These are phyloP conservation scores for Solanum boliviense DNA, from an alignment of 257 asterid species.

Conservation along the genomic window DNA sequence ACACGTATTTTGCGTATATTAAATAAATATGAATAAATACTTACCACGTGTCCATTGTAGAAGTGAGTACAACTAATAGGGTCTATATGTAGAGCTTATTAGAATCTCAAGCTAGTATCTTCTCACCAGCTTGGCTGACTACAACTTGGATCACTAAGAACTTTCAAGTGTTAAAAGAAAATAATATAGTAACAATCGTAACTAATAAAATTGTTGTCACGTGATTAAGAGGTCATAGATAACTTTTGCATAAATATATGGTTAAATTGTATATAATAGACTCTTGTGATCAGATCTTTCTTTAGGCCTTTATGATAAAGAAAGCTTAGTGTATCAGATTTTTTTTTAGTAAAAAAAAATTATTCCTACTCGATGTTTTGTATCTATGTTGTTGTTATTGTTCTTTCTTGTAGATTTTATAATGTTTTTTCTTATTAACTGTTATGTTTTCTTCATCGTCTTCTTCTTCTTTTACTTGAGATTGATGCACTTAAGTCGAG, in stretches of 20 bases:
- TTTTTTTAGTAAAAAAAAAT: background rate
- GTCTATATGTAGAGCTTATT: background rate
- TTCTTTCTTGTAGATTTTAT: too few relatives aligned
- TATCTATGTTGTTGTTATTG: background rate
- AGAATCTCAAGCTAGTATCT: background rate
- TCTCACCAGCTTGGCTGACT: background rate
- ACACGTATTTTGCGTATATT: background rate
- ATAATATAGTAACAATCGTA: background rate
- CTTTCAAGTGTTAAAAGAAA: background rate
- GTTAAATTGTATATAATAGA: background rate
- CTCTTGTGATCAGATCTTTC: background rate
- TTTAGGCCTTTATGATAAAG: background rate
- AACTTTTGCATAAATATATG: background rate
- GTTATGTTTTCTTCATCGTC: background rate
- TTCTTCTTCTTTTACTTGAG: background rate
- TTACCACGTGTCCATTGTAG: background rate
- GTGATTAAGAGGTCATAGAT: background rate
- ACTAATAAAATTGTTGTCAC: background rate
- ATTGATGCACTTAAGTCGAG: background rate
- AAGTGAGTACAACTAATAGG: background rate
- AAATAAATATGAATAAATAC: background rate
- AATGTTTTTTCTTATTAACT: too few relatives aligned
- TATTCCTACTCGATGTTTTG: background rate
- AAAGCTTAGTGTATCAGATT: background rate
- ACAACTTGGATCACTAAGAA: background rate